Evolutionary conservation across 768 basidiomycete species (phyloP), one percentile per base, ranked within the genome.

Genomic region (Lactifluus hygrophoroides): DNA sequence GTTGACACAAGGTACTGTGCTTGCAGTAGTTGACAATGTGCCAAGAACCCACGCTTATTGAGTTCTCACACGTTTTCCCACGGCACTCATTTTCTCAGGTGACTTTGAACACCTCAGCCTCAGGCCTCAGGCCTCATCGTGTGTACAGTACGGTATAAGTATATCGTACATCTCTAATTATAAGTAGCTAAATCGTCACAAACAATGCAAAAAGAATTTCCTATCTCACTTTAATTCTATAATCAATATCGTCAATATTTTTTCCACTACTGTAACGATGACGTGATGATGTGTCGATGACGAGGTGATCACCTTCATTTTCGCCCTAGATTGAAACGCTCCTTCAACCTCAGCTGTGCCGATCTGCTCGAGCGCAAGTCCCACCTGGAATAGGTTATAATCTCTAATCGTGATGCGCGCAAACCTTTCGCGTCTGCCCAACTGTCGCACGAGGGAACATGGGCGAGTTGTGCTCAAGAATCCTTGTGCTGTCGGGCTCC

Each of bases 391-490:
- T 19, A 51, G 50, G 6, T 58, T 58, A 6, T 52, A 58, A 13
- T 58, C 57, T 9, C 57, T 32, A 35, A 58, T 28, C 19, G 43
- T 58, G 51, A 58, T 37, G 3, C 44, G 16, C 50, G 42, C 45
- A 11, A n/a, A 44, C 11, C 3, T 3, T 34, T 1, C 5, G 19
- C 44, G 19, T 3, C 27, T 43, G 57, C 19, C 57, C 57, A 21
- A 52, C 57, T 9, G 44, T 58, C 57, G 57, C 57, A 58, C 50
- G 34, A 58, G 50, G 13, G 57, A 51, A 52, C 34, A 51, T 46
- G 43, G 30, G 27, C 25, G 57, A 58, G 34, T 52, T 35, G 35
- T 52, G 57, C 35, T 58, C 57, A 5, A 58, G 9, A 16, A 52
- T 40, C 6, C 50, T 50, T 19, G 50, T 52, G n/a, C 44, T 28